Evolutionary conservation across 345 rosid genomes (phyloP).

Genomic region (Trapa incisa): DNA sequence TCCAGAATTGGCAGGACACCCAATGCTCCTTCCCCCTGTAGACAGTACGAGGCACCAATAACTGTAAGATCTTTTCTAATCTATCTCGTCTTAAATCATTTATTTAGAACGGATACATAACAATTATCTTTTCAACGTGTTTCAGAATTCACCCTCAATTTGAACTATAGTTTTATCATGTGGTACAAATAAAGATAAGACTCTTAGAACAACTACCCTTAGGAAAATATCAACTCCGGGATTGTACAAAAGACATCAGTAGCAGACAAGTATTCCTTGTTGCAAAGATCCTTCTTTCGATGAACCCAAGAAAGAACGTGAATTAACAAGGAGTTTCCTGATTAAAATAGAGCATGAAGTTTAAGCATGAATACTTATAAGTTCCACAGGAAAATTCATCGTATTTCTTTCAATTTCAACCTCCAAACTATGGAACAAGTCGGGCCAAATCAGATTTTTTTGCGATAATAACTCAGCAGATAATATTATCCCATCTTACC

Average conservation of each 20-base stretch:
- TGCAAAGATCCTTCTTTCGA: not conserved
- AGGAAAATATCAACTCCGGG: not conserved
- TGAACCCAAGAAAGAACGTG: not conserved
- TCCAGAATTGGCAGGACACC: constrained; percentile 53
- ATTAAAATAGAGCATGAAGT: not conserved
- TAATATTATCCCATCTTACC: constrained; percentile 25
- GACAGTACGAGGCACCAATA: constrained; percentile 3
- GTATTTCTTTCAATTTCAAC: not conserved
- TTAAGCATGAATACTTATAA: not conserved
- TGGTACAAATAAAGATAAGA: not conserved
- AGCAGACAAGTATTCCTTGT: not conserved
- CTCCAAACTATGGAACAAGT: not conserved
- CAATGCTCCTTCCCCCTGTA: constrained; percentile 53
- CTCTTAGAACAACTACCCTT: not conserved
- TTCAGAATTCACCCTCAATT: not conserved
- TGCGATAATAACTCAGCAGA: not conserved
- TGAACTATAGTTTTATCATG: not conserved
- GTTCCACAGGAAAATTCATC: not conserved
- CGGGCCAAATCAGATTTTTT: not conserved
- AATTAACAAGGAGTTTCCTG: not conserved
- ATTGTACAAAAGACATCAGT: not conserved
- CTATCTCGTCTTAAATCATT: not conserved
- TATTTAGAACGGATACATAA: too few relatives aligned
- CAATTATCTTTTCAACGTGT: too few relatives aligned
- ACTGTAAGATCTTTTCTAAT: not conserved